Percentiles rank a stretch among this genome's conserved stretches.
phyloP scores from a whole-genome alignment of 2,329 filamentous ascomycete species.

The Metarhizium guizhouense region DNA sequence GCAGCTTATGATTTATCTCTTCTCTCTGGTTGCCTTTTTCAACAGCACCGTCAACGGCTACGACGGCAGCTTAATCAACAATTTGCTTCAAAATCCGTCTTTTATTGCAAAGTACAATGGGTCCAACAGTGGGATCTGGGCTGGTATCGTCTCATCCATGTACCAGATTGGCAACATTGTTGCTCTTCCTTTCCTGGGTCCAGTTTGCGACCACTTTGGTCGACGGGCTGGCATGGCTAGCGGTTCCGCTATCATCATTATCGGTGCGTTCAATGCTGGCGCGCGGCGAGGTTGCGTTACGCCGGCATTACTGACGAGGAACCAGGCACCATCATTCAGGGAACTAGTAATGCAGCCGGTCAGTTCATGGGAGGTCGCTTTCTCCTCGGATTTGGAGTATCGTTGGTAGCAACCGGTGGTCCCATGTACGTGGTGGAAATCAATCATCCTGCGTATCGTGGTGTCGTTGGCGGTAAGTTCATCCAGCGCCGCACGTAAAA shows the following conservation, averaged over 20 bases:
- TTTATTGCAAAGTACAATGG: slow-evolving; percentile 31
- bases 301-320: not conserved
- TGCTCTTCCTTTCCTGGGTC: slow-evolving; percentile 39
- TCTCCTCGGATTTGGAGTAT: slow-evolving; percentile 40
- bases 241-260: slow-evolving; percentile 32
- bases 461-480: slow-evolving; percentile 23
- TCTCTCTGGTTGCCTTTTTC: slow-evolving; percentile 27
- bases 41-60: slow-evolving; percentile 25
- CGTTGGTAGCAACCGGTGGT: not conserved
- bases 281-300: too few species aligned
- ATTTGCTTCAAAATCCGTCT: slow-evolving; percentile 31
- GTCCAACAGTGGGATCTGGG: slow-evolving; percentile 34
- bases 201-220: slow-evolving; percentile 37
- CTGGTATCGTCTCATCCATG: slow-evolving; percentile 41
- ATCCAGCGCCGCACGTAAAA: not conserved
- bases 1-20: slow-evolving; percentile 32
- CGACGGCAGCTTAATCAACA: slow-evolving; percentile 42
- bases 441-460: not conserved
- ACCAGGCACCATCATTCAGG: slow-evolving; percentile 31
- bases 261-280: slow-evolving; percentile 18
- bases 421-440: slow-evolving; percentile 2
- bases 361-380: slow-evolving; percentile 50
- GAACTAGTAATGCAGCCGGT: slow-evolving; percentile 24
- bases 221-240: slow-evolving; percentile 37
- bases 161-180: slow-evolving; percentile 41